phyloP scores from a whole-genome alignment of 495 filamentous ascomycete species.

The Tuber umbilicatum region DNA sequence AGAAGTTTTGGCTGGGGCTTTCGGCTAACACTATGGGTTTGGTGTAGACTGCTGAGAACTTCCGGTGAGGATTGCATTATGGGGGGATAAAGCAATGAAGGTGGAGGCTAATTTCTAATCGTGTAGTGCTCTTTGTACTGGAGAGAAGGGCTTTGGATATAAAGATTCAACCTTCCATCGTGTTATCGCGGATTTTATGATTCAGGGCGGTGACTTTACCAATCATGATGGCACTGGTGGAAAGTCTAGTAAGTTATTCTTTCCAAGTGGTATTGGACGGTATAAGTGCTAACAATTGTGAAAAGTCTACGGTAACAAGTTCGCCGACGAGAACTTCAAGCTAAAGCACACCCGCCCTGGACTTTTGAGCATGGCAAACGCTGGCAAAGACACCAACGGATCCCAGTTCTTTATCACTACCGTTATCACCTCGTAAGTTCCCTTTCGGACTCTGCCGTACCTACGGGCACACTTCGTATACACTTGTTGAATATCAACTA shows the following conservation, averaged over 20 bases:
- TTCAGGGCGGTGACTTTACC: slow-evolving; percentile 99
- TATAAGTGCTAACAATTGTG: slow-evolving; percentile 19
- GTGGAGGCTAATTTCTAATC: neutral
- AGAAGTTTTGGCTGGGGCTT: neutral
- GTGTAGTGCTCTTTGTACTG: slow-evolving; percentile 76
- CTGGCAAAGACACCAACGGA: slow-evolving; percentile 95
- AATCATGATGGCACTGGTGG: slow-evolving; percentile 91
- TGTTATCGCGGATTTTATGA: slow-evolving; percentile 98
- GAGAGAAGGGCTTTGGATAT: slow-evolving; percentile 95
- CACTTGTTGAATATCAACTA: slow-evolving; percentile 14
- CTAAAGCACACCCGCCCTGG: slow-evolving; percentile 52
- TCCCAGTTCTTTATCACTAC: slow-evolving; percentile 98
- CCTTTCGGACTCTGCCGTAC: neutral
- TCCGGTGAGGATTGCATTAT: slow-evolving; percentile 51
- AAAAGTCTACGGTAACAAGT: slow-evolving; percentile 41
- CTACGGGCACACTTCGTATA: neutral
- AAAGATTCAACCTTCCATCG: slow-evolving; percentile 95
- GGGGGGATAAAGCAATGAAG: slow-evolving; percentile 1
- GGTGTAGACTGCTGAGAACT: slow-evolving; percentile 83
- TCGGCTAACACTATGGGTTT: slow-evolving; percentile 18
- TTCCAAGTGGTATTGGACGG: neutral
- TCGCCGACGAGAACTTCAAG: slow-evolving; percentile 36
- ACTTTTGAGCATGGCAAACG: slow-evolving; percentile 84
- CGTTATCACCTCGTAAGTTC: slow-evolving; percentile 65
- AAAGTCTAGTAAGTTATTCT: slow-evolving; percentile 57